phyloP scores from a whole-genome alignment of 2,329 filamentous ascomycete genomes.

The Onygenales sp. region DNA sequence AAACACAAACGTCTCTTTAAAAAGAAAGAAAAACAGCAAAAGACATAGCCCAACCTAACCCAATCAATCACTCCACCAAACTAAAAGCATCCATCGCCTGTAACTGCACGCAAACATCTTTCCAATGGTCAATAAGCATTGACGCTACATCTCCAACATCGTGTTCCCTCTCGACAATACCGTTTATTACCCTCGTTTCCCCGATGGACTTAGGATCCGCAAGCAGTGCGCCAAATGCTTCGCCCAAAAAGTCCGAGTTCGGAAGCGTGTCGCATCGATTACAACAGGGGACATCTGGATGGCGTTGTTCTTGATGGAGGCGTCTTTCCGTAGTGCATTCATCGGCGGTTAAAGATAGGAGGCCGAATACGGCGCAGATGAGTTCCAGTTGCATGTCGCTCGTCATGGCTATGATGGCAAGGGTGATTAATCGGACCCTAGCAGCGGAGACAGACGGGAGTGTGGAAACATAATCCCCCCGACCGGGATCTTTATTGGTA shows the following conservation, averaged over 20 bases:
- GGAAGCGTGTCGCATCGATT: constrained; percentile 16
- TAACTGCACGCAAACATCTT: constrained; percentile 24
- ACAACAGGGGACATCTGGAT: constrained; percentile 6
- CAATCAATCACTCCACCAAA: not conserved
- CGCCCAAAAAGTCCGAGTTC: constrained; percentile 20
- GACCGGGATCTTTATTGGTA: constrained; percentile 10
- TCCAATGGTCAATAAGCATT: constrained; percentile 29
- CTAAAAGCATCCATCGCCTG: constrained; percentile 18
- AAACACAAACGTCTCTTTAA: not conserved
- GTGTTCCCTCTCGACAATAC: constrained; percentile 13
- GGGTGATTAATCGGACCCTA: constrained; percentile 24
- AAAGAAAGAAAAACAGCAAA: not conserved
- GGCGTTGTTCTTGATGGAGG: constrained; percentile 9
- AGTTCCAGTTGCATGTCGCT: constrained; percentile 30
- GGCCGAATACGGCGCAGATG: constrained; percentile 31
- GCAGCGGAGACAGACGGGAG: constrained; percentile 13
- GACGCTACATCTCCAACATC: constrained; percentile 21
- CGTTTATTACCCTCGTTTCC: constrained; percentile 7
- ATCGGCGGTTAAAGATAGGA: constrained; percentile 23
- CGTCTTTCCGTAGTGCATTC: constrained; percentile 15
- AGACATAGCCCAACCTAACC: not conserved
- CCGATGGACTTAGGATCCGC: constrained; percentile 5
- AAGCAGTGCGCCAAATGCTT: constrained; percentile 26
- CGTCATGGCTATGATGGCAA: constrained; percentile 28
- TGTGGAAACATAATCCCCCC: constrained; percentile 15